Base-by-base conservation (phyloP, 2,329 filamentous ascomycete genomes). In the Paramyrothecium sp. region DNA sequence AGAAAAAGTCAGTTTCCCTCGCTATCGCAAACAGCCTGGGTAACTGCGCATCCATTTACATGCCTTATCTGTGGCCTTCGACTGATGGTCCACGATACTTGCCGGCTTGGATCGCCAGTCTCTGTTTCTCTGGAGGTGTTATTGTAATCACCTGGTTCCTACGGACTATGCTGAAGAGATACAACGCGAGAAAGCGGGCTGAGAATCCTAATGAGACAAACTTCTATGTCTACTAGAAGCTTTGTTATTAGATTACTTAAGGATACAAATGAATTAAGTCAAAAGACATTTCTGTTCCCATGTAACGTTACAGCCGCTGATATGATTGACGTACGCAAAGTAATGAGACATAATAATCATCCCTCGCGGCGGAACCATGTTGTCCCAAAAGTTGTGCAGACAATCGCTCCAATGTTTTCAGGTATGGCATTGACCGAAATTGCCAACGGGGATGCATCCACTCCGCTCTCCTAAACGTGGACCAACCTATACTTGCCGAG, bases 1-100 rank as follows among this genome's bases (percentile, higher is more conserved):
- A 78, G 62, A 76, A 76, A 64, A 76, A 75, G 56, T 73, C 75
- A 2, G 67, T 70, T n/a, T 51, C 49, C 3, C n/a, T 63, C 13
- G 61, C 61, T 2, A 62, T 63, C 44, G 60, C 60, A 21, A 63
- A 63, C 49, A 59, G 60, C 4, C 47, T 63, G 7, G 61, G 61
- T 20, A 63, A 63, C 23, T 55, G 60, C 17, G 60, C 61, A 3
- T 56, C 60, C 2, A 61, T 63, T 7, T 63, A 61, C 58, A 63
- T 61, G 11, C 60, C 61, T 16, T 63, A 63, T 22, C 30, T 62
- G 11, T 63, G 61, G 26, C 60, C 60, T 1, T 46, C 44, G 13
- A 58, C 46, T 16, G 55, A 59, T 30, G 58, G 55, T 3, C 60
- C 60, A 1, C 54, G 60, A 7, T 61, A 61, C 23, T 51, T 53